Base-by-base conservation (phyloP, 2,329 filamentous ascomycete species). In the Ophiocordyceps camponoti-rufipedis region DNA sequence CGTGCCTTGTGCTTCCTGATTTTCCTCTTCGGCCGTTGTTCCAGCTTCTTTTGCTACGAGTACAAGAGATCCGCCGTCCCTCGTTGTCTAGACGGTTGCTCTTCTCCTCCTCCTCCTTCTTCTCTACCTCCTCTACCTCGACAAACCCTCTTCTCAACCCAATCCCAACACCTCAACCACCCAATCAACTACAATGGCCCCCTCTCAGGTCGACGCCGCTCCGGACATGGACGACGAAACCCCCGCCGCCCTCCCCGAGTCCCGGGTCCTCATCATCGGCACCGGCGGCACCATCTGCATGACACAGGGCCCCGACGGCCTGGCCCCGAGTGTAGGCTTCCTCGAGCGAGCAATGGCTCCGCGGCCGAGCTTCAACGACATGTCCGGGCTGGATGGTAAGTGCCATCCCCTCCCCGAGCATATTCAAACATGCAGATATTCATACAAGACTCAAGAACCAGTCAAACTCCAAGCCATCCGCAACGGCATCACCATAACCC, bases 261-360 rank as follows among this genome's bases (percentile, higher is more conserved):
- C 85, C 23, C 73, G 84, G 48, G 83, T 95, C 12, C 70, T 95
- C 51, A 82, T 94, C 55, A 85, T 94, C 62, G 89, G 93, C 68
- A 94, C 88, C 12, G 87, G 85, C 48, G 83, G 82, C 41, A 87
- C 82, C 7, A 94, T 94, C 55, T 94, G 86, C 65, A 94, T 95
- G 88, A 78, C 82, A 57, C 80, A 79, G 46, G 86, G 85, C 10
- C 72, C 75, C 9, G 76, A 86, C 52, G 88, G 88, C 1, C 76
- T 94, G 45, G 72, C 91, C 33, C 88, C 88, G 6, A 82, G 84
- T 46, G 69, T 76, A 54, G 82, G 83, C 4, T 94, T 95, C 58
- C 69, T 94, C 41, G 75, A 91, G 54, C 78, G 78, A 52, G 86
- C 85, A 54, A 81, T 95, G 69, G 81, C 82, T 4, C 83, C 83